Evolutionary conservation across 306 rosid species (phyloP), one percentile per base, ranked within the genome.

Genomic region (Glycine soja): DNA sequence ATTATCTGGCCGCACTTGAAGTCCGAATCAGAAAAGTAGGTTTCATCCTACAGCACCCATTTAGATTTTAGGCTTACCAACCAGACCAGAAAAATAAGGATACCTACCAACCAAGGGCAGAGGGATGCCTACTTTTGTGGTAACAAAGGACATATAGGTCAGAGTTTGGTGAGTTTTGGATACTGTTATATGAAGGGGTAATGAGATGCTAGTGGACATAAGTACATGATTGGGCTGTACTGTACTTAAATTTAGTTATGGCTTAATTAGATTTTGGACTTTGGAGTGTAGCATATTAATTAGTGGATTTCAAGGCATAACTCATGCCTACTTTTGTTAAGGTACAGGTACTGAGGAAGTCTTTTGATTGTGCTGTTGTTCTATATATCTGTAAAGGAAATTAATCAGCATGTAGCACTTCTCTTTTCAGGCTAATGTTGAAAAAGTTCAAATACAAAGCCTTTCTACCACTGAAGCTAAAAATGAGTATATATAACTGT

Each of bases 261-360:
- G 18, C 68, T 67, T 68, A 24, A 24, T 0, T 24, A 56, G 64
- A 24, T 36, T 72, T 66, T 78, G n/a, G 43, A 57, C 24, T n/a
- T 8, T 40, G 70, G 24, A 15, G 66, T 7, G 72, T 40, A 65
- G 70, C 38, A 53, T 42, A 53, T 74, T 43, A 81, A 63, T 30
- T 42, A 47, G 47, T 66, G 68, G 34, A 58, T 78, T 42, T 73
- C 34, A 48, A 48, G 79, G 82, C 82, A 80, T 70, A 52, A 34
- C 82, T 75, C 71, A 70, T 80, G 79, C 85, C 85, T 51, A 61
- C 58, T 68, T 70, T 75, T 74, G 70, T 61, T 71, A 30, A 15
- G 48, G 9, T 52, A 34, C 46, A 68, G 7, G 48, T 51, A 32
- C 11, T 68, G 18, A 19, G 56, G 52, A 74, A 74, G 68, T 74